Conservation (phyloP, 176 grass and related monocot species). For the Chloris gayana region DNA sequence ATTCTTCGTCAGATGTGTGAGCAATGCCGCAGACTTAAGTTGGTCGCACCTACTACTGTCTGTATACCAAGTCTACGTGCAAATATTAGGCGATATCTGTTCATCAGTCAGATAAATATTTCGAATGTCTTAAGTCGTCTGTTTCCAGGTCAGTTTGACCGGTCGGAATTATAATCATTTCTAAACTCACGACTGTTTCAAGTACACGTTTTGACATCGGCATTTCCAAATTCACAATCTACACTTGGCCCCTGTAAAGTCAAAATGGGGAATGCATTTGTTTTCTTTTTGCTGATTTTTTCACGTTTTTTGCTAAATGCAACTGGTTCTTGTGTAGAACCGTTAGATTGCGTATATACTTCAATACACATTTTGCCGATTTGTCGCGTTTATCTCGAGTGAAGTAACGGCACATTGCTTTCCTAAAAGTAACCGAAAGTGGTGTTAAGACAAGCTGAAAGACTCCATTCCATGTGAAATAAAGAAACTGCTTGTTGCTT, state of each 20-base stretch:
- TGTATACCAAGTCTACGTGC: background rate
- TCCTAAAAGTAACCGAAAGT: background rate
- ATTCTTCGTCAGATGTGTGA: background rate
- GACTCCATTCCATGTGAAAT: background rate
- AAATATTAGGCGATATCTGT: background rate
- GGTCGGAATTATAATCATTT: background rate
- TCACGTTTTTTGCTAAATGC: too few relatives aligned
- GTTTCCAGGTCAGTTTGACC: background rate
- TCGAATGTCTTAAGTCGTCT: background rate
- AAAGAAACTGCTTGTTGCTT: background rate
- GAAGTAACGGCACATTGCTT: background rate
- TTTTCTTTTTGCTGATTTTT: background rate
- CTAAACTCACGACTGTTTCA: background rate
- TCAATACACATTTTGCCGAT: background rate
- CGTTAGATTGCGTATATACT: background rate
- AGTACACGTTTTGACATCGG: background rate
- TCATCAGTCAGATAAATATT: background rate
- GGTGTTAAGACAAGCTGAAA: background rate
- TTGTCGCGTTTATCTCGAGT: background rate
- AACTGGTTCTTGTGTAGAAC: too few relatives aligned
- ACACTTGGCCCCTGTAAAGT: background rate
- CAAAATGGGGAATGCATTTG: background rate
- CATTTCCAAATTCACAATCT: background rate
- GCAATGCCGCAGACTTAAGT: background rate
- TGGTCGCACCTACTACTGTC: background rate